phyloP scores from a whole-genome alignment of 2,329 filamentous ascomycete genomes.

The Pyrenophora graminea region DNA sequence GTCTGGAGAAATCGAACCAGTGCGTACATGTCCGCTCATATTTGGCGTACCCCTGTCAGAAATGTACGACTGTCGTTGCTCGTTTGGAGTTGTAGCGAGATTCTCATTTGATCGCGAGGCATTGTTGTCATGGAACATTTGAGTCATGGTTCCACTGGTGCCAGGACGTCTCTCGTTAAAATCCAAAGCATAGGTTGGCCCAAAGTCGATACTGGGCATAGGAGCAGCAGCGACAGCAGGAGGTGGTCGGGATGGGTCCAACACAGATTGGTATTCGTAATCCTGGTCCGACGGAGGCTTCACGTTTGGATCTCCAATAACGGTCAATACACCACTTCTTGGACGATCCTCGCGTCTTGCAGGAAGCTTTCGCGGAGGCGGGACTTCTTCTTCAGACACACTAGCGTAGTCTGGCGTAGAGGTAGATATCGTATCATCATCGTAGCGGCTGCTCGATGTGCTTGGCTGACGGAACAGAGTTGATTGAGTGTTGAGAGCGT shows the following conservation, averaged over 20 bases:
- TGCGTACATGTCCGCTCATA: conserved; percentile 50
- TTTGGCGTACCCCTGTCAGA: conserved; percentile 43
- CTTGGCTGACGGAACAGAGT: conserved; percentile 40
- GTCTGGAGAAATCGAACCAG: conserved; percentile 47
- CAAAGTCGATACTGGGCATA: conserved; percentile 82
- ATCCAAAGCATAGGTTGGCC: conserved; percentile 74
- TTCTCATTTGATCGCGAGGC: conserved; percentile 42
- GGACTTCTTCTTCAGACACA: conserved; percentile 51
- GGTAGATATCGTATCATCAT: conserved; percentile 66
- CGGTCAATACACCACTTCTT: conserved; percentile 78
- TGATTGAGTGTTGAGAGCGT: conserved; percentile 41
- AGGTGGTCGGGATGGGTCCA: conserved; percentile 17
- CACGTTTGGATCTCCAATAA: conserved; percentile 65
- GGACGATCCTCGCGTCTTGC: conserved; percentile 67
- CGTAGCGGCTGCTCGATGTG: conserved; percentile 60
- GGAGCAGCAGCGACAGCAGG: conserved; percentile 68
- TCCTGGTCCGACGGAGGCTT: conserved; percentile 49
- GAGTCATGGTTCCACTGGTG: conserved; percentile 58
- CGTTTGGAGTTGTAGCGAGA: conserved; percentile 31
- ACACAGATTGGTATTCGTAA: conserved; percentile 50
- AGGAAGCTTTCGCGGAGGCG: conserved; percentile 44
- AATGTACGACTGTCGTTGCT: conserved; percentile 37
- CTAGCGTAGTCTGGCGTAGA: conserved; percentile 79
- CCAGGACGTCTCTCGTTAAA: conserved; percentile 59
- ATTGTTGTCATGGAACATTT: conserved; percentile 35